Evolutionary conservation across 495 filamentous ascomycete species (phyloP).

Genomic region (Hypoxylon crocopeplum): DNA sequence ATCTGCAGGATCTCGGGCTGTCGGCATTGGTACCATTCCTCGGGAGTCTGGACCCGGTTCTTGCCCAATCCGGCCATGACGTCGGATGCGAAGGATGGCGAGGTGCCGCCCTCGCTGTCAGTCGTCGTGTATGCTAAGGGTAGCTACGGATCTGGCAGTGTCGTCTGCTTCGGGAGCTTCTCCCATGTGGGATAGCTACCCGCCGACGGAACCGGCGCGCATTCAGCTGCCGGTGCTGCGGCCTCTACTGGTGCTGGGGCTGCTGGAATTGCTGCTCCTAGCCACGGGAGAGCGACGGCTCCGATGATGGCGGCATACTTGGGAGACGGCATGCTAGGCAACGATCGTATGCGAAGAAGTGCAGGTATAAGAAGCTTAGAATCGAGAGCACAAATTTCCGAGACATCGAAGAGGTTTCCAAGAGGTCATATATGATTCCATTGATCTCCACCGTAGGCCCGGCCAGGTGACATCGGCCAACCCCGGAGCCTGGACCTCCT

Average conservation of each 20-base stretch:
- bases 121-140: slow-evolving; percentile 53
- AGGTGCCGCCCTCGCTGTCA: slow-evolving; percentile 42
- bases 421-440: slow-evolving; percentile 27
- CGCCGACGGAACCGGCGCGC: slow-evolving; percentile 47
- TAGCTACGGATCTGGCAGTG: slow-evolving; percentile 58
- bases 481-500: slow-evolving; percentile 33
- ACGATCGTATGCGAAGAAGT: background rate
- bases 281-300: slow-evolving; percentile 8
- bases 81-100: slow-evolving; percentile 44
- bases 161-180: slow-evolving; percentile 49
- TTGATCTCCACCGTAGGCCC: slow-evolving; percentile 5
- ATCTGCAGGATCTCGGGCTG: slow-evolving; percentile 60
- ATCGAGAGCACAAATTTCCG: too few species aligned
- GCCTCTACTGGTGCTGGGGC: slow-evolving; percentile 17
- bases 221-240: slow-evolving; percentile 27
- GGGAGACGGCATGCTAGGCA: slow-evolving; percentile 19
- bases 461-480: slow-evolving; percentile 28
- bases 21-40: slow-evolving; percentile 60
- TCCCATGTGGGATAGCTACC: slow-evolving; percentile 47
- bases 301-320: slow-evolving; percentile 24
- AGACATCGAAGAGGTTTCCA: background rate
- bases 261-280: slow-evolving; percentile 23
- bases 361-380: too few species aligned
- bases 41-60: slow-evolving; percentile 51
- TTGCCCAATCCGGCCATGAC: slow-evolving; percentile 48